Percentiles rank a stretch among this genome's conserved stretches.
These are phyloP conservation scores for Hypoxylon sp. DNA, from an alignment of 2,329 filamentous ascomycete species.

Conservation along the genomic window DNA sequence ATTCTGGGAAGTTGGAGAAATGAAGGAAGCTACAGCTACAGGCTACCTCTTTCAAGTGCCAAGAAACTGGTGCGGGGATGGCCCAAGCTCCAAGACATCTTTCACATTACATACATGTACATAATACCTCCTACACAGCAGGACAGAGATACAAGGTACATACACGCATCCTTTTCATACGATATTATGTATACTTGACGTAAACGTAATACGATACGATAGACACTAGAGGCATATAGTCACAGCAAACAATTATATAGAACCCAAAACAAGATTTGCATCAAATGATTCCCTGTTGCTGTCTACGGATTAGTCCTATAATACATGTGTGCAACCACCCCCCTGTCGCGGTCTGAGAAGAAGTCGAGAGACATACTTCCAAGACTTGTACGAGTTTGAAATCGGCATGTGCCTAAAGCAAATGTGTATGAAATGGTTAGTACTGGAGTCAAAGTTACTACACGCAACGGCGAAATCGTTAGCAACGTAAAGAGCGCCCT, in stretches of 20 bases:
- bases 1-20: constrained; percentile 12
- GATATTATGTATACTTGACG: no score
- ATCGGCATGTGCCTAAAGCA: constrained; percentile 6
- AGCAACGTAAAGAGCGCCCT: constrained; percentile 15
- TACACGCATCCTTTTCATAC: no score
- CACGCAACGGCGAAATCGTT: constrained; percentile 23
- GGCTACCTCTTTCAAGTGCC: background rate
- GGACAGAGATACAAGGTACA: background rate
- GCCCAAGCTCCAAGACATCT: constrained; percentile 55
- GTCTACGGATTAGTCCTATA: constrained; percentile 45
- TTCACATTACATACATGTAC: background rate
- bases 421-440: constrained; percentile 37
- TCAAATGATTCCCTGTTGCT: constrained; percentile 32
- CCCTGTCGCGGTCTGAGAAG: constrained; percentile 9
- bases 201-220: background rate
- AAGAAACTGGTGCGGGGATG: constrained; percentile 30
- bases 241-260: background rate
- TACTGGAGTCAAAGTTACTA: constrained; percentile 36
- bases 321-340: constrained; percentile 35
- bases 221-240: background rate
- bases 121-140: no score
- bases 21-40: constrained; percentile 13
- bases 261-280: background rate
- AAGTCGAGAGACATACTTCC: constrained; percentile 11
- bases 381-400: background rate